Conservation (phyloP, 805 yeast species). For the Clavispora vitiphila region DNA sequence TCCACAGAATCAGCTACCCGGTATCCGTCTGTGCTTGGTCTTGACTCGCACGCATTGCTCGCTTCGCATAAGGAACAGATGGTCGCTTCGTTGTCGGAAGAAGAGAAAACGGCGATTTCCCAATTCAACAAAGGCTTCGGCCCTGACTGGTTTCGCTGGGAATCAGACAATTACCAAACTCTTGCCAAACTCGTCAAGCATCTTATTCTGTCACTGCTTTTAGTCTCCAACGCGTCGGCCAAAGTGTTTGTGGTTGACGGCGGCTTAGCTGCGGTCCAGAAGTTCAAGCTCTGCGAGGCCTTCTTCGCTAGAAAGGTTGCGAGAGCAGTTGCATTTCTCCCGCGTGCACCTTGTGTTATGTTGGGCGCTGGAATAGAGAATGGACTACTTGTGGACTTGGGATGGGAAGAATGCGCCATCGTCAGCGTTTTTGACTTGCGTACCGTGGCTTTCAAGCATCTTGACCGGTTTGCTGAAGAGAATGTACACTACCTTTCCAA, state of each 20-base stretch:
- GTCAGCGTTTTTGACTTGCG: not conserved
- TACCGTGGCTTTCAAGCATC: not conserved
- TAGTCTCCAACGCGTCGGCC: constrained; percentile 8
- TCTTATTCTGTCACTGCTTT: constrained; percentile 6
- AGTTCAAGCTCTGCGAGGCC: constrained; percentile 9
- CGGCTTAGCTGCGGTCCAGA: constrained; percentile 5
- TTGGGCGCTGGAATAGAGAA: constrained; percentile 11
- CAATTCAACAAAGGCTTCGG: not conserved
- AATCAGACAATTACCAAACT: constrained; percentile 4
- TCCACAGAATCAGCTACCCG: not conserved
- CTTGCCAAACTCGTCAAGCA: constrained; percentile 7
- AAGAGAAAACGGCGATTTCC: not conserved
- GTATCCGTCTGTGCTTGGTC: not conserved
- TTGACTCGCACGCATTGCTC: not conserved
- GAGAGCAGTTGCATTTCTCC: constrained; percentile 11
- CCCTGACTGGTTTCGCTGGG: constrained; percentile 6
- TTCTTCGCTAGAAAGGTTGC: constrained; percentile 4
- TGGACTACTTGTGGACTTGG: constrained; percentile 10
- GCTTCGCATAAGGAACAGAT: not conserved
- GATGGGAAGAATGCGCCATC: constrained; percentile 10
- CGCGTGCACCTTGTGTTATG: constrained; percentile 9
- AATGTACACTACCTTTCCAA: constrained; percentile 6
- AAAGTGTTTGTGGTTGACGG: constrained; percentile 13
- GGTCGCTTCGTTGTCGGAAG: not conserved
- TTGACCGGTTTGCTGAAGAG: constrained; percentile 7